These are phyloP conservation scores for Wickerhamomyces silvicola DNA, from an alignment of 805 yeast genomes.

Conservation along the genomic window DNA sequence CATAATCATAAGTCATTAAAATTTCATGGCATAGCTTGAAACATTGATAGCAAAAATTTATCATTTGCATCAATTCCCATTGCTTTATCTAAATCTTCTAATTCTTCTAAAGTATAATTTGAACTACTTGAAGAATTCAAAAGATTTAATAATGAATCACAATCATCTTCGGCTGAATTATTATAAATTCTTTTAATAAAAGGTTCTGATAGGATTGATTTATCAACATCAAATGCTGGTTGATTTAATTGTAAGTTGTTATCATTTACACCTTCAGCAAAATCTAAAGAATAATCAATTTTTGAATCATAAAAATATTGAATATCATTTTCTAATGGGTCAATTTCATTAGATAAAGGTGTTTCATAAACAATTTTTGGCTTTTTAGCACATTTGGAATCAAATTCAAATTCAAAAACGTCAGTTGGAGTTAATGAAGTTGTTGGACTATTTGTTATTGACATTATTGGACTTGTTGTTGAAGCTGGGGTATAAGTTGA, in stretches of 20 bases:
- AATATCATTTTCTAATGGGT: constrained; percentile 15
- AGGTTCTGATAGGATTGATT: constrained; percentile 5
- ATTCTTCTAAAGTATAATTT: constrained; percentile 18
- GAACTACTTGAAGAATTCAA: constrained; percentile 13
- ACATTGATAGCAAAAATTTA: constrained; percentile 19
- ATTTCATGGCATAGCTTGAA: constrained; percentile 10
- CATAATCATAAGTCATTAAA: constrained; percentile 1
- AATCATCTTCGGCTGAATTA: constrained; percentile 7
- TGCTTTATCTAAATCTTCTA: constrained; percentile 23
- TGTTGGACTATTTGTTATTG: constrained; percentile 11
- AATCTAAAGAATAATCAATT: background rate
- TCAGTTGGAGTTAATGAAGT: constrained; percentile 10
- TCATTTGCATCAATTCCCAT: constrained; percentile 24
- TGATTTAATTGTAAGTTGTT: background rate
- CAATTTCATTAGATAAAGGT: constrained; percentile 14
- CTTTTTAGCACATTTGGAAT: constrained; percentile 3
- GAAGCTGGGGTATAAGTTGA: constrained; percentile 18
- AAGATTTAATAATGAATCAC: constrained; percentile 18
- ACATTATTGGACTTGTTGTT: constrained; percentile 13
- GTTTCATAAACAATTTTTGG: constrained; percentile 12
- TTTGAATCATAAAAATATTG: constrained; percentile 8
- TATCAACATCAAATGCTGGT: background rate
- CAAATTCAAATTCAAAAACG: constrained; percentile 5
- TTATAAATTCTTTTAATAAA: constrained; percentile 1
- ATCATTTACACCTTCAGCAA: background rate